Percentiles rank a stretch among this genome's conserved stretches.
Conservation (phyloP, 768 basidiomycete species). For the Kwoniella dendrophila region DNA sequence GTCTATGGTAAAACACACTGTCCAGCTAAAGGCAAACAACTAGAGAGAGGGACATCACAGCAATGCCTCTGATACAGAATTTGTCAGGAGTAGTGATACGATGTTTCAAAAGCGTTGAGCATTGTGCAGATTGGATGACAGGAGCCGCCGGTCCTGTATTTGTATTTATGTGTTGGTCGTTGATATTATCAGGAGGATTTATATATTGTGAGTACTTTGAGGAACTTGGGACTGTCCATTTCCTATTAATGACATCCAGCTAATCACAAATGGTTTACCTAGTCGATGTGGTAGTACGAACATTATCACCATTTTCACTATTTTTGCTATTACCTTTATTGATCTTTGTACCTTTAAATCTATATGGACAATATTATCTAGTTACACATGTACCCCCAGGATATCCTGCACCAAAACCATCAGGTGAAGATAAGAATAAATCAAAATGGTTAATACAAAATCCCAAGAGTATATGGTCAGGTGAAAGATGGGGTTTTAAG, state of each 20-base stretch:
- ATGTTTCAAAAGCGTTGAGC: constrained; percentile 71
- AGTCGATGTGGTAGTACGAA: constrained; percentile 80
- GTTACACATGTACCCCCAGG: constrained; percentile 80
- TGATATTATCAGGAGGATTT: constrained; percentile 69
- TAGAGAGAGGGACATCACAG: background rate
- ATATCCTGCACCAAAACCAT: constrained; percentile 59
- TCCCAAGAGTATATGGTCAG: constrained; percentile 21
- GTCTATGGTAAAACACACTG: no score
- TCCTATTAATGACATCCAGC: no score
- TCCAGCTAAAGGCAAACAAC: no score
- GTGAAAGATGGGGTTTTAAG: constrained; percentile 23
- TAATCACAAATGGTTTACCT: background rate
- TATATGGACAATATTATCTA: constrained; percentile 81
- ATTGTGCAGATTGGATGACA: constrained; percentile 74
- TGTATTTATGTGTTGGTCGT: constrained; percentile 72
- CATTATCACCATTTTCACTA: constrained; percentile 65
- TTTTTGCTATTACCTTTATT: constrained; percentile 64
- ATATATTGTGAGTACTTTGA: constrained; percentile 72
- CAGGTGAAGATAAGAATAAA: constrained; percentile 18
- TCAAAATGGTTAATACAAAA: constrained; percentile 18
- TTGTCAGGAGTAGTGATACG: constrained; percentile 59
- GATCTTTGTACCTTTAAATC: constrained; percentile 73
- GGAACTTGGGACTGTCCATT: background rate
- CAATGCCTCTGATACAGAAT: constrained; percentile 37
- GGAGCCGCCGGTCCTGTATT: constrained; percentile 92